phyloP scores from a whole-genome alignment of 2,329 filamentous ascomycete genomes.

The Epichloe sp. region DNA sequence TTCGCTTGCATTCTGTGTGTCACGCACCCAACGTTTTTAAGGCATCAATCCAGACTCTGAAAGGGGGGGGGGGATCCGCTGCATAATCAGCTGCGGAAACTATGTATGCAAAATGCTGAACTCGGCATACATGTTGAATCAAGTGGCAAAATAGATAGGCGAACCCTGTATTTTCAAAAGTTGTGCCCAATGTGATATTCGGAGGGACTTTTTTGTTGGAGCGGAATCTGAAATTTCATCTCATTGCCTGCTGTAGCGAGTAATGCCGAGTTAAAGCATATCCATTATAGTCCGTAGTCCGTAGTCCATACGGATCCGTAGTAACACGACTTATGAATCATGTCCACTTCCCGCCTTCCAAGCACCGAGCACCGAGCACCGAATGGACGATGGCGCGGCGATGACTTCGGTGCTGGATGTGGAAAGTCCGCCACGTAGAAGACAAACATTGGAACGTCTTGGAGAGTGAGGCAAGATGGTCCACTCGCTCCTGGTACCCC shows the following conservation, averaged over 20 bases:
- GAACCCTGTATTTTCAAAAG: too few relatives aligned
- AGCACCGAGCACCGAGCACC: neutral
- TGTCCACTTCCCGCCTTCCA: neutral
- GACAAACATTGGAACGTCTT: too few relatives aligned
- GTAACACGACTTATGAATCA: neutral
- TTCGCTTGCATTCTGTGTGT: neutral
- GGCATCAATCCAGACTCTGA: neutral
- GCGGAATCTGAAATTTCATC: too few relatives aligned
- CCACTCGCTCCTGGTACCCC: too few relatives aligned
- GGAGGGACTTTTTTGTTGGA: neutral
- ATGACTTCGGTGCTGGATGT: neutral
- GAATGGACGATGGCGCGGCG: neutral
- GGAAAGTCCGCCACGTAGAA: too few relatives aligned
- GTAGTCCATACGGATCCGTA: neutral
- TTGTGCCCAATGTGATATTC: neutral
- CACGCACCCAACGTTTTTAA: neutral
- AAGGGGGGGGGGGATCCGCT: neutral
- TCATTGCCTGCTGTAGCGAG: too few relatives aligned
- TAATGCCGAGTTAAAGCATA: too few relatives aligned
- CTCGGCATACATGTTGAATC: neutral
- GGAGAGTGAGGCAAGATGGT: too few relatives aligned
- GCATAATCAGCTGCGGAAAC: neutral
- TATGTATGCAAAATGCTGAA: neutral
- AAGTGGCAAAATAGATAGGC: neutral
- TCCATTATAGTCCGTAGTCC: too few relatives aligned